These are phyloP conservation scores for Leptomonas seymouri DNA, from an alignment of 208 protist genomes.

Conservation along the genomic window DNA sequence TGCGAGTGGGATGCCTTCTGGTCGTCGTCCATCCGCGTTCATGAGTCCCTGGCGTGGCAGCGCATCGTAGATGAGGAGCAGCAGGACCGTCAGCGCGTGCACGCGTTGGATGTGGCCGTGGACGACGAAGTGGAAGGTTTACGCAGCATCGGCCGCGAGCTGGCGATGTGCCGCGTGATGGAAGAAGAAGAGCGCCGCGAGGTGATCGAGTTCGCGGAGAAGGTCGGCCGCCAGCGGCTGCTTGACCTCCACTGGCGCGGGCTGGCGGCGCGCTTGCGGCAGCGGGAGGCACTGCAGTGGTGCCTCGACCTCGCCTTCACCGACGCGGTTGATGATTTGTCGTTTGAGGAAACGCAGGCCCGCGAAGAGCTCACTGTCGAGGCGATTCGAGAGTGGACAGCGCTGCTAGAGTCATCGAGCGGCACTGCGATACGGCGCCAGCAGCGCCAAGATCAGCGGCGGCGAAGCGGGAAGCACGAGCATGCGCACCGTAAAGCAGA, in stretches of 20 bases:
- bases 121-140: conserved; percentile 3
- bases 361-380: conserved; percentile 23
- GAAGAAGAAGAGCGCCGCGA: conserved; percentile 21
- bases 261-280: conserved; percentile 29
- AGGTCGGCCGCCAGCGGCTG: conserved; percentile 18
- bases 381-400: conserved; percentile 24
- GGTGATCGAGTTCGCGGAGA: conserved; percentile 22
- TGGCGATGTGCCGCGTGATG: conserved; percentile 22
- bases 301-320: conserved; percentile 4
- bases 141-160: conserved; percentile 21
- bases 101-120: conserved; percentile 6
- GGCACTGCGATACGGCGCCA: conserved; percentile 20
- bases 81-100: conserved; percentile 11
- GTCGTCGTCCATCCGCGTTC: conserved; percentile 3
- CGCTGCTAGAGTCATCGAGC: conserved; percentile 19
- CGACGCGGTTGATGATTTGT: conserved; percentile 16
- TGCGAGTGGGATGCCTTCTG: conserved; percentile 24
- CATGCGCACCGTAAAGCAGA: neutral
- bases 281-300: conserved; percentile 13
- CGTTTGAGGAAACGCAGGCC: conserved; percentile 20
- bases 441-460: neutral
- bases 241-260: conserved; percentile 23
- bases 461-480: neutral
- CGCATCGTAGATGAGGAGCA: conserved; percentile 3
- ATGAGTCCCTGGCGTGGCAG: conserved; percentile 28